Conservation (phyloP, 495 filamentous ascomycete species). For the Penicilliopsis zonata region DNA sequence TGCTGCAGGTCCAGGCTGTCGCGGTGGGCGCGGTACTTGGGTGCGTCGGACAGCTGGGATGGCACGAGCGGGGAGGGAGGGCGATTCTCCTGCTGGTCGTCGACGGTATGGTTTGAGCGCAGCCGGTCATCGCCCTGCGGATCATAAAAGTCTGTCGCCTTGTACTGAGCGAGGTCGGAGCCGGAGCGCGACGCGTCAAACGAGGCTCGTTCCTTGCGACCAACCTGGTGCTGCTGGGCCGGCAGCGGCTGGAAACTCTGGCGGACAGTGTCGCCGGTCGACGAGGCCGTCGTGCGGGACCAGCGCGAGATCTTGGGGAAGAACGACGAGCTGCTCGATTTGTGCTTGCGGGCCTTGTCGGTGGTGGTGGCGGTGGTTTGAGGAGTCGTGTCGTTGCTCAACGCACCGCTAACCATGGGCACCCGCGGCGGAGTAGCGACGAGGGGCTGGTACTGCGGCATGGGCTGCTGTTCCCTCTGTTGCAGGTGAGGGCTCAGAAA, state of each 20-base stretch:
- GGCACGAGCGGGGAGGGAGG: slow-evolving; percentile 53
- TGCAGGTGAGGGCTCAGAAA: slow-evolving; percentile 34
- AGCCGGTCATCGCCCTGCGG: slow-evolving; percentile 60
- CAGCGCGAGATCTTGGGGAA: slow-evolving; percentile 92
- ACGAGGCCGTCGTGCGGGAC: slow-evolving; percentile 91
- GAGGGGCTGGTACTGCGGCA: slow-evolving; percentile 43
- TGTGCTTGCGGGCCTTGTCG: slow-evolving; percentile 79
- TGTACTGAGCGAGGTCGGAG: slow-evolving; percentile 53
- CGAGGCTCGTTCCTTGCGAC: slow-evolving; percentile 36
- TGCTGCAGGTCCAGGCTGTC: slow-evolving; percentile 83
- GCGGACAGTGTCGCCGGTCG: slow-evolving; percentile 44
- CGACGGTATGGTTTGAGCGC: slow-evolving; percentile 50
- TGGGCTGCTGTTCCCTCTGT: slow-evolving; percentile 12
- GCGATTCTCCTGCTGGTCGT: slow-evolving; percentile 36
- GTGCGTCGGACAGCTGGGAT: slow-evolving; percentile 60
- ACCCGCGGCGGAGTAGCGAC: slow-evolving; percentile 63
- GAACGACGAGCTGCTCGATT: slow-evolving; percentile 77
- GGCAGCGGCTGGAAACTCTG: slow-evolving; percentile 38
- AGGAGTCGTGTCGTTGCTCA: slow-evolving; percentile 68
- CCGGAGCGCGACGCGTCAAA: slow-evolving; percentile 58
- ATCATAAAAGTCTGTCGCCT: slow-evolving; percentile 51
- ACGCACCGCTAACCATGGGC: slow-evolving; percentile 39
- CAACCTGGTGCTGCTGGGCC: too few species aligned
- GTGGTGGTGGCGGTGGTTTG: slow-evolving; percentile 58
- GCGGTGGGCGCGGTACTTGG: slow-evolving; percentile 84